Base-by-base conservation (phyloP, 768 basidiomycete genomes). In the Suillus variegatus region DNA sequence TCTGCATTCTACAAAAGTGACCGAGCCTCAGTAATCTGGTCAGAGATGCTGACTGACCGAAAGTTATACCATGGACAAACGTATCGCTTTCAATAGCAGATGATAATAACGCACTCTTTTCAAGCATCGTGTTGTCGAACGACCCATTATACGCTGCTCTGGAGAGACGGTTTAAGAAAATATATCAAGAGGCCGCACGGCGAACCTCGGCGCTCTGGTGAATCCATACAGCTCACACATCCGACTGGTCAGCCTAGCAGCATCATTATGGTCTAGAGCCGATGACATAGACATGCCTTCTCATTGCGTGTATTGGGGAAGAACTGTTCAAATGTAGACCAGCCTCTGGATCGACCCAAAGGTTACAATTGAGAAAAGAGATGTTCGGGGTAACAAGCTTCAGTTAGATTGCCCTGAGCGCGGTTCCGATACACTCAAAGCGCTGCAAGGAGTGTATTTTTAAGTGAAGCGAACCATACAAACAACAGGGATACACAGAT, bases 331-430 rank as follows among this genome's bases (percentile, higher is more conserved):
- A 22, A n/a, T 76, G 76, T 46, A 78, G 78, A 1, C 72, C 35
- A 51, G 14, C 35, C n/a, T 56, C 35, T 56, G 10, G 12, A 38
- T 56, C 3, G n/a, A 38, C 87, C 3, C 90, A 85, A 82, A 71
- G 80, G 63, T 66, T 88, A 13, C 80, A 10, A 64, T 76, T 3
- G 57, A 76, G 56, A 69, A 32, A 32, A 32, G 32, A 32, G 32
- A 66, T 69, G 12, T 89, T 88, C 66, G 89, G 88, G 0, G 86
- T 85, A 32, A 80, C 82, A 62, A 32, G 6, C 32, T 32, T 32
- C 72, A 81, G 83, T 28, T 90, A 86, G 84, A 71, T 91, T 25
- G 82, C 85, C 6, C 75, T 90, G 41, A 84, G 85, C 2, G 79
- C 80, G 6, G 78, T 44, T 89, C 90, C 65, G 88, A 88, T 25